phyloP scores from a whole-genome alignment of 306 rosid genomes.

The Cucurbita maxima region DNA sequence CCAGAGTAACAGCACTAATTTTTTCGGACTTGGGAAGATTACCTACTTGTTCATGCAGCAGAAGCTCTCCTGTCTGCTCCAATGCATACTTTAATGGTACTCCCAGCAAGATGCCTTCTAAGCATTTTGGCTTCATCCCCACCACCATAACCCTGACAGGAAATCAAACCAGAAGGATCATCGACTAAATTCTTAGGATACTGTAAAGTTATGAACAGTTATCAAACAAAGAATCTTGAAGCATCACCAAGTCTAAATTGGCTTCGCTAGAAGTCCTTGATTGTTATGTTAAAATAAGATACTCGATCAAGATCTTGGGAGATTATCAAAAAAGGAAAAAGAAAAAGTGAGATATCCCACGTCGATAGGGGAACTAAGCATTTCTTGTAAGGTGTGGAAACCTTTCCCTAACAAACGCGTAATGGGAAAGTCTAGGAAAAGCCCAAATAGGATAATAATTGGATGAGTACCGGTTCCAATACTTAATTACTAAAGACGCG shows the following conservation, averaged over 20 bases:
- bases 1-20: constrained; percentile 57
- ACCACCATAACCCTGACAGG: constrained; percentile 76
- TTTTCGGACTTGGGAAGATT: constrained; percentile 24
- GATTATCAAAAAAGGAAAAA: neutral
- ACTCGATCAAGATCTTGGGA: neutral
- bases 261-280: neutral
- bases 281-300: neutral
- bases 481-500: too few relatives aligned
- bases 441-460: too few relatives aligned
- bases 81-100: constrained; percentile 51
- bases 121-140: constrained; percentile 95
- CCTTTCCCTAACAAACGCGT: too few relatives aligned
- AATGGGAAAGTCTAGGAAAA: too few relatives aligned
- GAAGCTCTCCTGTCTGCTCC: constrained; percentile 58
- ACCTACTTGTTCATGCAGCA: constrained; percentile 21
- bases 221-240: neutral
- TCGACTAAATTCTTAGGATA: neutral
- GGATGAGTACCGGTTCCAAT: too few relatives aligned
- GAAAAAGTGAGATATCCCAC: too few relatives aligned
- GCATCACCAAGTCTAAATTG: neutral
- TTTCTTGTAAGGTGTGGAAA: too few relatives aligned
- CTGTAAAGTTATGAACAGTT: neutral
- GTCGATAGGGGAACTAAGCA: too few relatives aligned
- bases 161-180: constrained; percentile 6
- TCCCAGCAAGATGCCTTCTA: constrained; percentile 56